Evolutionary conservation across 306 rosid species (phyloP).

Genomic region (Inga oerstediana): DNA sequence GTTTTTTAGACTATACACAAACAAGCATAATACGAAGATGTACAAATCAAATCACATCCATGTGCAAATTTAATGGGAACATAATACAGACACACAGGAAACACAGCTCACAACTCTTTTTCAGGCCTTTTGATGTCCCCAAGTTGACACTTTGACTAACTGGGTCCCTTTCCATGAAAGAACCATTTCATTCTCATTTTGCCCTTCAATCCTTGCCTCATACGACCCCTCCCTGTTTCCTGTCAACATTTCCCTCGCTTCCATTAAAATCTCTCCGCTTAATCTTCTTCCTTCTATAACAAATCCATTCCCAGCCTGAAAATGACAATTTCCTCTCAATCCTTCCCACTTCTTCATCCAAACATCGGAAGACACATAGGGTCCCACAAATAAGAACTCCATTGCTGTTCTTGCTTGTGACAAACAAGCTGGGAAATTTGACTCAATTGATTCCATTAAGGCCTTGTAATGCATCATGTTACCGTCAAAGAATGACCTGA

Average conservation of each 20-base stretch:
- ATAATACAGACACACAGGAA: background rate
- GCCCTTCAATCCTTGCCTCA: constrained; percentile 43
- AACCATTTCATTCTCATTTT: constrained; percentile 45
- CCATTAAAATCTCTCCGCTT: constrained; percentile 44
- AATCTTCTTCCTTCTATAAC: constrained; percentile 38
- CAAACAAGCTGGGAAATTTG: constrained; percentile 40
- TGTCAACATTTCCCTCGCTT: constrained; percentile 47
- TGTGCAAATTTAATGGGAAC: background rate
- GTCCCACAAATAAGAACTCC: constrained; percentile 47
- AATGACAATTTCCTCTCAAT: constrained; percentile 19
- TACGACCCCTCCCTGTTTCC: constrained; percentile 27
- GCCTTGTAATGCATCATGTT: constrained; percentile 51
- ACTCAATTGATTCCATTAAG: constrained; percentile 50
- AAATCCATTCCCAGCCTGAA: constrained; percentile 4
- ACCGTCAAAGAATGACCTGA: constrained; percentile 47
- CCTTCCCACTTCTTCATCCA: constrained; percentile 49
- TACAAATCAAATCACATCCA: background rate
- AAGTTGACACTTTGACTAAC: constrained; percentile 47
- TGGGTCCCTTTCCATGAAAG: constrained; percentile 48
- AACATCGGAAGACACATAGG: constrained; percentile 36
- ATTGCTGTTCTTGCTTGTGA: constrained; percentile 51
- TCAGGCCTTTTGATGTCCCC: constrained; percentile 40
- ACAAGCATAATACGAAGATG: background rate
- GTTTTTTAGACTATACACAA: background rate
- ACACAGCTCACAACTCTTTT: background rate